These are phyloP conservation scores for Candida saitoana DNA, from an alignment of 805 yeast species.

Conservation along the genomic window DNA sequence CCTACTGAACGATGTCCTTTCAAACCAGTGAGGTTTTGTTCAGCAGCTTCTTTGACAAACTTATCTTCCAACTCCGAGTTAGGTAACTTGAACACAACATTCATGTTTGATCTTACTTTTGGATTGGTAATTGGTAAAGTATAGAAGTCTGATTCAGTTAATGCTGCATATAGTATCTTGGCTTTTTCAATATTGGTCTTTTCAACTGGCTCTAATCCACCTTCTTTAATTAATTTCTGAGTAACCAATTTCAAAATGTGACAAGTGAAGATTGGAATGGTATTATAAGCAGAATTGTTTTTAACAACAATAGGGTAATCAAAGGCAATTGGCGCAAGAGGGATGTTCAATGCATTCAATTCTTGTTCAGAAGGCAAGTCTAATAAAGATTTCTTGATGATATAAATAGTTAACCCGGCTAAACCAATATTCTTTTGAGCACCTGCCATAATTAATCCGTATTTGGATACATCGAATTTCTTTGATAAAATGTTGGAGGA, in stretches of 20 bases:
- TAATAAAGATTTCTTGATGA: constrained; percentile 76
- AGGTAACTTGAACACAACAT: constrained; percentile 80
- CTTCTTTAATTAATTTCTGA: constrained; percentile 53
- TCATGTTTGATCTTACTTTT: constrained; percentile 77
- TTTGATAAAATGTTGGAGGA: constrained; percentile 89
- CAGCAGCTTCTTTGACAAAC: constrained; percentile 68
- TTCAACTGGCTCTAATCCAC: constrained; percentile 70
- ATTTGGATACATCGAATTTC: constrained; percentile 73
- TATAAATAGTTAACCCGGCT: constrained; percentile 91
- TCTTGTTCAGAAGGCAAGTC: constrained; percentile 63
- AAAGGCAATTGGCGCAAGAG: constrained; percentile 83
- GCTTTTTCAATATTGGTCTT: constrained; percentile 60
- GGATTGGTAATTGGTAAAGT: constrained; percentile 58
- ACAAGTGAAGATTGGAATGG: constrained; percentile 89
- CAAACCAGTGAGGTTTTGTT: constrained; percentile 62
- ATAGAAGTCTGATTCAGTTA: constrained; percentile 68
- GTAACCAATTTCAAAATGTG: constrained; percentile 81
- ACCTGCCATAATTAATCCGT: constrained; percentile 91
- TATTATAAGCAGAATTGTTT: constrained; percentile 91
- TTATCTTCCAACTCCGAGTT: constrained; percentile 60
- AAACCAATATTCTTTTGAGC: constrained; percentile 98
- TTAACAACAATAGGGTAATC: constrained; percentile 82
- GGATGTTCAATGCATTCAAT: constrained; percentile 56
- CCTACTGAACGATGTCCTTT: constrained; percentile 98
- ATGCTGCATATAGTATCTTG: constrained; percentile 52